Base-by-base conservation (phyloP, 352 stramenopile species). In the Phytophthora colocasiae region DNA sequence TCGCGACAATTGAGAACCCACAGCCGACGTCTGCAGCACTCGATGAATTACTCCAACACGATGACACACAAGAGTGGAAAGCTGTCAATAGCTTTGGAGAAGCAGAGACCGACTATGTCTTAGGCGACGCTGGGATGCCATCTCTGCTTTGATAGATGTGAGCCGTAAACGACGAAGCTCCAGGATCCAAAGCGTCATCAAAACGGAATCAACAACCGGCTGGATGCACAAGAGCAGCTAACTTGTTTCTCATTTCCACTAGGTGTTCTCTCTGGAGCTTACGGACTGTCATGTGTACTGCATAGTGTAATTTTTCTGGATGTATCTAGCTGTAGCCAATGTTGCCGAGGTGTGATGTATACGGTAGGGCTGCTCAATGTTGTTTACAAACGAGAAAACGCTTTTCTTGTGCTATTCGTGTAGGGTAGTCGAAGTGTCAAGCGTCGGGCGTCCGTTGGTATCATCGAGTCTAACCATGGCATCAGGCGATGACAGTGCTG, bases 51-150 rank as follows among this genome's bases (percentile, higher is more conserved):
- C 51, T 81, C 5, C 59, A 74, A 17, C 50, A 49, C 53, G 66
- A 75, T 17, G 69, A 71, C 12, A 12, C 48, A 5, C 31, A 69
- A 11, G 77, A 82, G 24, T 80, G 71, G 70, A 82, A 80, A 60
- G 11, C 44, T 2, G 15, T 49, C 5, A 66, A 51, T n/a, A 29
- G 40, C 7, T 71, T 74, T 27, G 61, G 19, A n/a, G 60, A 73
- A 29, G 27, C 38, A n/a, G 52, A 57, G 11, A 46, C 64, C 17
- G 58, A 65, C 24, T 76, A 68, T 56, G 73, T 44, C 27, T 66
- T 84, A 31, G 47, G 47, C 14, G 75, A 81, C 12, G 58, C 49
- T 46, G 58, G 38, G 50, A 57, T 73, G 36, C 39, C 73, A 11
- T 71, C 73, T 10, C 24, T 81, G 55, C 65, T 81, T 4, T 80